Conservation (phyloP, 2,329 filamentous ascomycete species). For the Pseudocercospora pini-densiflorae region DNA sequence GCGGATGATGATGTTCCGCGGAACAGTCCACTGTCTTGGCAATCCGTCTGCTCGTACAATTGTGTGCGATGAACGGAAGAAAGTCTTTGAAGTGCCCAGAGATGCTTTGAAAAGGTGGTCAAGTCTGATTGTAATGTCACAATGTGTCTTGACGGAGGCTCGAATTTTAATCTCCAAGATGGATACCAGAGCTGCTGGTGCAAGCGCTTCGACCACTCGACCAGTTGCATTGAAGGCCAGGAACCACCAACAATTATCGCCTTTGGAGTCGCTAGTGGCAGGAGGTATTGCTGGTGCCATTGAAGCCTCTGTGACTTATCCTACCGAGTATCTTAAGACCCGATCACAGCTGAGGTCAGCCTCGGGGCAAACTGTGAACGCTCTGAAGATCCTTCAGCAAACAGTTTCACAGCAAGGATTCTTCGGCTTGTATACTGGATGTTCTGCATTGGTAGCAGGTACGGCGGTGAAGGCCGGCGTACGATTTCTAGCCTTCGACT, state of each 20-base stretch:
- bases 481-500: constrained; percentile 40
- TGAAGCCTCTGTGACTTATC: constrained; percentile 56
- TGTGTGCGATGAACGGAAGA: too few relatives aligned
- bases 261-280: constrained; percentile 53
- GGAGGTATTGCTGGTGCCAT: constrained; percentile 59
- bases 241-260: constrained; percentile 8
- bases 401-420: constrained; percentile 34
- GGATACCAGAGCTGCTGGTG: too few relatives aligned
- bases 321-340: constrained; percentile 43
- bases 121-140: too few relatives aligned
- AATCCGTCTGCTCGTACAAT: neutral
- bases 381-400: constrained; percentile 33
- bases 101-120: too few relatives aligned
- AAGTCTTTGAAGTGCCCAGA: too few relatives aligned
- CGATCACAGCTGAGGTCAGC: constrained; percentile 35
- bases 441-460: constrained; percentile 35
- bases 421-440: constrained; percentile 40
- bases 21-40: neutral
- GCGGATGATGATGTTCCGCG: neutral
- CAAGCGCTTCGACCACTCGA: too few relatives aligned
- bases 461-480: constrained; percentile 41
- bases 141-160: too few relatives aligned
- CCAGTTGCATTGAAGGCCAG: neutral
- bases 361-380: constrained; percentile 23
- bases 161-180: too few relatives aligned